phyloP scores from a whole-genome alignment of 2,329 filamentous ascomycete species.

The Thielaviopsis musarum region DNA sequence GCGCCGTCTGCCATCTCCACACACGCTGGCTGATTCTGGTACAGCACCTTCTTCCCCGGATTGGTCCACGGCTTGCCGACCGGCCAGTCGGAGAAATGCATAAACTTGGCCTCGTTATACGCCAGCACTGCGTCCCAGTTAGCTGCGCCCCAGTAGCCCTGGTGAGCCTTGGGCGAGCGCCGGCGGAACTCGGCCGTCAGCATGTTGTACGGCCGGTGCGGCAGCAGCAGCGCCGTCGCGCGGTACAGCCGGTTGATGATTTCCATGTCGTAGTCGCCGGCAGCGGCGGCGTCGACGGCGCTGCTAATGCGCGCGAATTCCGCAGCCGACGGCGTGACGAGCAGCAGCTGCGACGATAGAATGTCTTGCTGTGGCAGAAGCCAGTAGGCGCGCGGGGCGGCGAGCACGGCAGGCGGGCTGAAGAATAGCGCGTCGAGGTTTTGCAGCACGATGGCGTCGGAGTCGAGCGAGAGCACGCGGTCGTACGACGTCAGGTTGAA shows the following conservation, averaged over 20 bases:
- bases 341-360: constrained; percentile 44
- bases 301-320: constrained; percentile 28
- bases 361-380: constrained; percentile 33
- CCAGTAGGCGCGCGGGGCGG: constrained; percentile 61
- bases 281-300: constrained; percentile 14
- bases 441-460: constrained; percentile 45
- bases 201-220: constrained; percentile 44
- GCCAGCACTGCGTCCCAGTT: constrained; percentile 40
- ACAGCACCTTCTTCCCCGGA: constrained; percentile 7
- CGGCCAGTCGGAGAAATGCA: constrained; percentile 60
- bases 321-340: constrained; percentile 38
- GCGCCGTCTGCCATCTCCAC: constrained; percentile 33
- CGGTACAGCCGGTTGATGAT: constrained; percentile 45
- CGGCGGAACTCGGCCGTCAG: constrained; percentile 42
- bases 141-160: constrained; percentile 25
- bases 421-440: constrained; percentile 57
- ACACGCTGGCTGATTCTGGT: constrained; percentile 13
- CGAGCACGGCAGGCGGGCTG: constrained; percentile 40
- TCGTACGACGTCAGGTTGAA: constrained; percentile 49
- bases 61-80: constrained; percentile 41
- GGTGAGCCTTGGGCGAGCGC: constrained; percentile 25
- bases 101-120: constrained; percentile 43
- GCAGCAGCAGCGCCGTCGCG: constrained; percentile 40
- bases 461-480: constrained; percentile 34
- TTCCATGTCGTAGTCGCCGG: constrained; percentile 44